Evolutionary conservation across 805 yeast genomes (phyloP).

Genomic region (Nakazawaea ishiwadae): DNA sequence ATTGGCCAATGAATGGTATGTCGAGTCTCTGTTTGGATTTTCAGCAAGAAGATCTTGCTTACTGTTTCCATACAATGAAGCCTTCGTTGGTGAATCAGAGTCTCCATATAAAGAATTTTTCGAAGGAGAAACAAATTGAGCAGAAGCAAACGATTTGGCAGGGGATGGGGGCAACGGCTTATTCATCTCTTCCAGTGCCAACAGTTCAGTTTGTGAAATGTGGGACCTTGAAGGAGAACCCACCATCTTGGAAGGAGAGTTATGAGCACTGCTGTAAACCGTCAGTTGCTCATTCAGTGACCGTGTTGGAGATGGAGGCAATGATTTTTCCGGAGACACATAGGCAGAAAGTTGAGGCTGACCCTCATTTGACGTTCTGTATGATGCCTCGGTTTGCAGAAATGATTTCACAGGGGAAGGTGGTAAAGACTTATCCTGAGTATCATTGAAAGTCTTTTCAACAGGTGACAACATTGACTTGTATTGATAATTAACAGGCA

Average conservation of each 20-base stretch:
- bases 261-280: background rate
- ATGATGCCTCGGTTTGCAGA: background rate
- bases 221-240: background rate
- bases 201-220: no score
- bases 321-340: background rate
- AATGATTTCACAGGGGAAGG: conserved; percentile 4
- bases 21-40: background rate
- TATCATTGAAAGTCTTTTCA: background rate
- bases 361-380: no score
- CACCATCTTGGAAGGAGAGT: background rate
- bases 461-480: conserved; percentile 10
- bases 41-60: background rate
- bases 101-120: conserved; percentile 5
- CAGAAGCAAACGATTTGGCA: conserved; percentile 1
- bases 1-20: background rate
- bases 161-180: conserved; percentile 2
- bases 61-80: conserved; percentile 7
- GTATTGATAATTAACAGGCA: background rate
- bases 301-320: conserved; percentile 2
- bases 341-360: no score
- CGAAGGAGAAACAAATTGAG: conserved; percentile 5
- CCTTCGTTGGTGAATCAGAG: conserved; percentile 2
- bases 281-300: background rate
- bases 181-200: no score
- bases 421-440: conserved; percentile 3